Evolutionary conservation across 352 stramenopile species (phyloP).

Genomic region (Globisporangium lucens): DNA sequence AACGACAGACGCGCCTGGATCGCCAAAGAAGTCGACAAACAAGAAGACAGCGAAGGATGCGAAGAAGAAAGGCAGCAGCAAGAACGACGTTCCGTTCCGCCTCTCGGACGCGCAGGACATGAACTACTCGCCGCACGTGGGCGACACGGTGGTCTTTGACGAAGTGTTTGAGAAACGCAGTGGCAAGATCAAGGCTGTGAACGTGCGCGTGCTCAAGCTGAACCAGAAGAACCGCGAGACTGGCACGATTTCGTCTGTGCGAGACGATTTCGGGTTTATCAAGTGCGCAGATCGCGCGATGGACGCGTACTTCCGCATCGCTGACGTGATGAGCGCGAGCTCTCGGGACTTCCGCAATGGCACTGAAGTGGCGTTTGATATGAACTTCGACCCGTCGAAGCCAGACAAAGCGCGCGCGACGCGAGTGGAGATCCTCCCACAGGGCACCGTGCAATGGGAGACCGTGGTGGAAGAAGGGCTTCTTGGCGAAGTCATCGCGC

Average conservation of each 20-base stretch:
- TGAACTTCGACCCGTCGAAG: slow-evolving; percentile 39
- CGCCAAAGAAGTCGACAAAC: not conserved
- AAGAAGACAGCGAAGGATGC: slow-evolving; percentile 21
- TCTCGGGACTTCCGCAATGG: slow-evolving; percentile 42
- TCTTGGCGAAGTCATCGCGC: slow-evolving; percentile 39
- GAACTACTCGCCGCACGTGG: slow-evolving; percentile 56
- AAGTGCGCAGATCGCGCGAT: slow-evolving; percentile 63
- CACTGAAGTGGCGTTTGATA: slow-evolving; percentile 73
- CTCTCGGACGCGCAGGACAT: slow-evolving; percentile 60
- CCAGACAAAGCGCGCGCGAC: slow-evolving; percentile 55
- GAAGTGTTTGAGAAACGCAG: slow-evolving; percentile 70
- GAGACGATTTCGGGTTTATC: slow-evolving; percentile 84
- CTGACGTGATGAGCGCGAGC: slow-evolving; percentile 61
- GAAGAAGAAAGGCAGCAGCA: slow-evolving; percentile 42
- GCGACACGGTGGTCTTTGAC: slow-evolving; percentile 67
- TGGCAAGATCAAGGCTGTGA: slow-evolving; percentile 49
- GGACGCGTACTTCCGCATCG: slow-evolving; percentile 78
- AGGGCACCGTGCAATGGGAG: slow-evolving; percentile 68
- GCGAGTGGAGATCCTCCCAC: slow-evolving; percentile 54
- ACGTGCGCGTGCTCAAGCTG: slow-evolving; percentile 57
- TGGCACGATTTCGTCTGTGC: slow-evolving; percentile 63
- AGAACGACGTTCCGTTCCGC: slow-evolving; percentile 41
- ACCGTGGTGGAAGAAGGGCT: slow-evolving; percentile 34
- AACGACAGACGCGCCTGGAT: not conserved
- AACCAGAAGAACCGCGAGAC: slow-evolving; percentile 68